Evolutionary conservation across 176 grass and related monocot species (phyloP).

Genomic region (sorghum (Sorghum bicolor)): Sorghum_bicolor_NCBIv3 NC_012872.2:60112001-60112500

Average conservation of each 20-base stretch:
- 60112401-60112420: neutral
- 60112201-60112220: constrained; percentile 59
- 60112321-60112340: constrained; percentile 48
- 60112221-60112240: constrained; percentile 39
- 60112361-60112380: too few species aligned
- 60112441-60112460: constrained; percentile 34
- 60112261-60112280: constrained; percentile 50
- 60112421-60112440: neutral
- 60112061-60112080: too few species aligned
- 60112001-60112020: too few species aligned
- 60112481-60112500: too few species aligned
- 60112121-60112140: too few species aligned
- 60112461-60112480: neutral
- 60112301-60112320: constrained; percentile 37
- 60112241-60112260: constrained; percentile 70
- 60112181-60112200: constrained; percentile 53
- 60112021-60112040: too few species aligned
- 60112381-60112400: neutral
- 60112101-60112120: too few species aligned
- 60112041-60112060: too few species aligned
- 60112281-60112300: constrained; percentile 54
- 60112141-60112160: constrained; percentile 5
- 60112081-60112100: too few species aligned
- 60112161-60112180: constrained; percentile 40
- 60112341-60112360: constrained; percentile 55